Evolutionary conservation across 2,329 filamentous ascomycete genomes (phyloP), one percentile per base, ranked within the genome.

Genomic region (Allantophomopsis lycopodina): DNA sequence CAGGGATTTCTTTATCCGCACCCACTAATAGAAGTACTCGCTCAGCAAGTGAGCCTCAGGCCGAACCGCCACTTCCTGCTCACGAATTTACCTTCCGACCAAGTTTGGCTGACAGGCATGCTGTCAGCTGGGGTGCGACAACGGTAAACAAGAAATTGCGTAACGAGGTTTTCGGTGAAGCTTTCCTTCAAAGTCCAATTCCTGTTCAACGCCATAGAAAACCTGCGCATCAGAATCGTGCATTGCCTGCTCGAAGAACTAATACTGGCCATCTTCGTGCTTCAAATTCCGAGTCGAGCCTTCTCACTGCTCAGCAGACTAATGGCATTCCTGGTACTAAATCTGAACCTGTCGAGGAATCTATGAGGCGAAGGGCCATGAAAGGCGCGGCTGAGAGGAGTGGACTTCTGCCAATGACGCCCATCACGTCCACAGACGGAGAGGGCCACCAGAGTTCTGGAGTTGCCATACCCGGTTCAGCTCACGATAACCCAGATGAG

Each of bases 101-200:
- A 4, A 55, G 51, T 3, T 51, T 79, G 43, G 69, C 74, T 17
- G 66, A 75, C 34, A 64, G 71, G 15, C 67, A 70, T 50, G 70
- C 74, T 7, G 74, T 74, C 47, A 79, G 76, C 51, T 95, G 89
- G 88, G 88, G 89, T 7, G 86, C 87, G 13, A 95, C 88, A 0
- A 88, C 82, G 16, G 83, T 95, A 42, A 96, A 96, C 55, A 82
- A 83, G 50, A 77, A 80, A 43, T 62, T 96, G 32, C 80, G 88
- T 43, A 89, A 94, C 55, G 85, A 94, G 57, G 87, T 95, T 1
- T 81, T 95, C 53, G 84, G 87, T 32, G 88, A 95, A 55, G 89
- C 89, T 0, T 95, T 95, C 53, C 66, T 86, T 34, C 85, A 87
- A 43, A 82, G 87, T 39, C 78, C 83, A 0, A 83, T 94, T 44